Evolutionary conservation across 306 rosid species (phyloP).

Genomic region (Pterocarpus macrocarpus): DNA sequence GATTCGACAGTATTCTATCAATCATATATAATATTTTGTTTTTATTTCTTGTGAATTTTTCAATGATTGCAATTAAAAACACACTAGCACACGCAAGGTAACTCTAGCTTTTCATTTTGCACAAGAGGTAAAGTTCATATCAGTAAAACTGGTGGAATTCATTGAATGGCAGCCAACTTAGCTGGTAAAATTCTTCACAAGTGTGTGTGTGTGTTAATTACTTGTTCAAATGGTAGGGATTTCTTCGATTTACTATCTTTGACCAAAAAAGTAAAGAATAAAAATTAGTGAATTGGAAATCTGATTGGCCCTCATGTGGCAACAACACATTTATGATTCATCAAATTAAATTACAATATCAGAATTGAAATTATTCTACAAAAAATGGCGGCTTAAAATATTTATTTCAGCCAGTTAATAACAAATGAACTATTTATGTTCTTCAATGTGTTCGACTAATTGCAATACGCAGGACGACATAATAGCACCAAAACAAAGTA

Average conservation of each 20-base stretch:
- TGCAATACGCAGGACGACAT: too few relatives aligned
- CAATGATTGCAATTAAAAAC: background rate
- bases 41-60: background rate
- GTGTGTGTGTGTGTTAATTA: too few relatives aligned
- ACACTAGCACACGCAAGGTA: background rate
- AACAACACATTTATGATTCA: background rate
- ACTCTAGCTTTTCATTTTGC: conserved; percentile 36
- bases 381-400: background rate
- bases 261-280: too few relatives aligned
- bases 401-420: background rate
- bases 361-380: background rate
- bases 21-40: background rate
- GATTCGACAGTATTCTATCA: background rate
- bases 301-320: background rate
- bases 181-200: background rate
- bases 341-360: background rate
- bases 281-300: background rate
- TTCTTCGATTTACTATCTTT: too few relatives aligned
- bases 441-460: background rate
- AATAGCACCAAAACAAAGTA: background rate
- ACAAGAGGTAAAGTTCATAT: background rate
- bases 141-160: conserved; percentile 17
- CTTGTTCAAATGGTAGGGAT: too few relatives aligned
- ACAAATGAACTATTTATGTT: background rate
- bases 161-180: background rate